Base-by-base conservation (phyloP, 306 rosid genomes). In the Glycine latifolia region DNA sequence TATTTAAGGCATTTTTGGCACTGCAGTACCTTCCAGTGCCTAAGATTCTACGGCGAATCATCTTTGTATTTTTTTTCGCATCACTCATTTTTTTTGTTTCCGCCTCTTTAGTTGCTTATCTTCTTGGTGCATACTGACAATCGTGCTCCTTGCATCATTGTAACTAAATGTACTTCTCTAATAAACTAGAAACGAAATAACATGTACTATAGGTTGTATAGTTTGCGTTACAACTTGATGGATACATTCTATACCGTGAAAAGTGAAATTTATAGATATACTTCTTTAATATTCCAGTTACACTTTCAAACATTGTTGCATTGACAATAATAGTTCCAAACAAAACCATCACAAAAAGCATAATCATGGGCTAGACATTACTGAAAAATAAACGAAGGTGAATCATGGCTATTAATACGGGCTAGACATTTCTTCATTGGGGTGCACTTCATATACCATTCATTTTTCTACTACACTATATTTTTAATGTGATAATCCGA, bases 111-210 rank as follows among this genome's bases (percentile, higher is more conserved):
- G 48, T 63, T 59, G 53, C 17, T 61, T 71, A n/a, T 41, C 59
- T 73, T 73, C 67, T 43, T 20, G 58, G 78, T 78, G 71, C 62
- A 17, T 26, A 9, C 12, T 60, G 35, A 75, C 79, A 60, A 76
- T 10, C 66, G 60, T 60, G 48, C 73, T 62, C 61, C 73, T 60
- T 65, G 63, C 79, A 71, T 35, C 79, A 47, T 59, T 85, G 88
- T 86, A 69, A 70, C 71, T 35, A 75, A 39, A 46, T 59, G 41
- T 41, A 65, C 50, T 70, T 78, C 0, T 77, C 60, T 61, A 82
- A 67, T 62, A 70, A 79, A 75, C 73, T 49, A 69, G 73, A 72
- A 73, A 41, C 31, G 10, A 48, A 67, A 13, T 15, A 26, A 69
- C 61, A 67, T 46, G 69, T 58, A 67, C 17, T 37, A 15, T 67